Conservation (phyloP, 306 rosid genomes). For the Pueraria montana region DNA sequence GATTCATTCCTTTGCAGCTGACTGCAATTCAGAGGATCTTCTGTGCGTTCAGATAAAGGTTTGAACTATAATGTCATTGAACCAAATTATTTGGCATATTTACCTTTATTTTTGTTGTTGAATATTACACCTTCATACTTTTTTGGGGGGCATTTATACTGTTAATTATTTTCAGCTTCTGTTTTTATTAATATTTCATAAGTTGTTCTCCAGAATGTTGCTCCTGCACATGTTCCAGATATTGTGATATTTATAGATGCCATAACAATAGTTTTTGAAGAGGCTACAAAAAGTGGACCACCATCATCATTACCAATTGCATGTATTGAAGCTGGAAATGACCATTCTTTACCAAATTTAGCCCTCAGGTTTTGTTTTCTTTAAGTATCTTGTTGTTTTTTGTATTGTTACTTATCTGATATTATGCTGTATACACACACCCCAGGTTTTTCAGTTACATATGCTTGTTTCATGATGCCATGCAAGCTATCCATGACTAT, state of each 20-base stretch:
- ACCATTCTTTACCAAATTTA: slow-evolving; percentile 87
- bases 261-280: slow-evolving; percentile 89
- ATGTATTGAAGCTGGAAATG: slow-evolving; percentile 88
- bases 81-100: slow-evolving; percentile 35
- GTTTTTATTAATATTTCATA: slow-evolving; percentile 38
- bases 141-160: slow-evolving; percentile 4
- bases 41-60: slow-evolving; percentile 97
- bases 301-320: slow-evolving; percentile 83
- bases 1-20: slow-evolving; percentile 88
- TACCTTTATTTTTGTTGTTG: neutral
- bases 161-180: slow-evolving; percentile 14
- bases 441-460: slow-evolving; percentile 2
- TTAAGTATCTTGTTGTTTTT: slow-evolving; percentile 33
- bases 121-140: slow-evolving; percentile 10
- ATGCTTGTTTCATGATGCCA: slow-evolving; percentile 7
- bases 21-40: slow-evolving; percentile 96
- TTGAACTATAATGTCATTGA: slow-evolving; percentile 46
- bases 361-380: slow-evolving; percentile 82
- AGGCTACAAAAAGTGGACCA: slow-evolving; percentile 82
- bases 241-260: slow-evolving; percentile 89
- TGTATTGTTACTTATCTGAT: slow-evolving; percentile 27
- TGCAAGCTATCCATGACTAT: neutral
- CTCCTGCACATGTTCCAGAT: slow-evolving; percentile 85
- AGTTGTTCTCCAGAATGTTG: slow-evolving; percentile 76
- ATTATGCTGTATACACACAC: slow-evolving; percentile 6